Evolutionary conservation across 2,329 filamentous ascomycete genomes (phyloP).

Genomic region (Cytospora piceicola): DNA sequence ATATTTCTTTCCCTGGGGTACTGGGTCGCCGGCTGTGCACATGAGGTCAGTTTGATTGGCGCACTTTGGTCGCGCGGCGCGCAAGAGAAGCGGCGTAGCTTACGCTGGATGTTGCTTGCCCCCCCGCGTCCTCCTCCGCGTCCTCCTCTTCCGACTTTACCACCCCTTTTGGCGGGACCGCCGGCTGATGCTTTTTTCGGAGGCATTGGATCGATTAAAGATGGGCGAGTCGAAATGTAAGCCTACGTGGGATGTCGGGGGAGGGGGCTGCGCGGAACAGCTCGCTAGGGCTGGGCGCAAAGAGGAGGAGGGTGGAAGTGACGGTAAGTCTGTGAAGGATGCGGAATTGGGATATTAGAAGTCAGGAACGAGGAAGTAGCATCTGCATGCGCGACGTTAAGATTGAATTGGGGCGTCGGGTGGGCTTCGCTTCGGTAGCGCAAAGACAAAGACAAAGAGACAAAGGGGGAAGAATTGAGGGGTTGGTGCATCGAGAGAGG

Average conservation of each 20-base stretch:
- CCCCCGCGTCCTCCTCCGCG: constrained; percentile 35
- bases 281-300: constrained; percentile 25
- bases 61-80: constrained; percentile 2
- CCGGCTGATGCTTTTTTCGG: constrained; percentile 5
- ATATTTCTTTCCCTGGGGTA: constrained; percentile 63
- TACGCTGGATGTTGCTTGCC: constrained; percentile 49
- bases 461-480: background rate
- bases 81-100: constrained; percentile 23
- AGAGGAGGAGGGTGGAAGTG: background rate
- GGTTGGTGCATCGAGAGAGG: constrained; percentile 8
- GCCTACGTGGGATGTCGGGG: background rate
- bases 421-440: background rate
- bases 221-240: background rate
- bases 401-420: background rate
- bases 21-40: constrained; percentile 69
- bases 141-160: constrained; percentile 15
- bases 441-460: background rate
- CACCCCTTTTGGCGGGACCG: background rate
- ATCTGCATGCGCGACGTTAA: background rate
- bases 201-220: constrained; percentile 1
- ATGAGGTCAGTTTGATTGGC: constrained; percentile 35
- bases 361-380: background rate
- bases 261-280: constrained; percentile 22
- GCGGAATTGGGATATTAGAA: background rate
- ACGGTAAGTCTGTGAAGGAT: background rate